Evolutionary conservation across 768 basidiomycete species (phyloP), one percentile per base, ranked within the genome.

Genomic region (Lentinula raphanica): DNA sequence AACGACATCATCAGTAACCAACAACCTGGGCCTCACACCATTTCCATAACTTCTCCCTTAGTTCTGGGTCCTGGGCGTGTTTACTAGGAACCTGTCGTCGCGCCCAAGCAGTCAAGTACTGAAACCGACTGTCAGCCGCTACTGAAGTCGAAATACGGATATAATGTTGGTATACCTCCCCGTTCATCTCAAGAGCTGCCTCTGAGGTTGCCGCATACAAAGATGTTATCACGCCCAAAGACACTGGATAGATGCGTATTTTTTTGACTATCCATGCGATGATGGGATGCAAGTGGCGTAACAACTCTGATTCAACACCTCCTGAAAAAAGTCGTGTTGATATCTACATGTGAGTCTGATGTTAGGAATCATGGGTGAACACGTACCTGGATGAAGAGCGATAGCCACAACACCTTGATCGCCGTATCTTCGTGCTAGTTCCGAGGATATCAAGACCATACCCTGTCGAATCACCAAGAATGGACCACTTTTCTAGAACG

Each of bases 301-400:
- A 53, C 5, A 73, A 61, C 32, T 71, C 65, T 0, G 68, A 64
- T 12, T 63, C 59, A 50, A 73, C 68, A 42, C 65, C 56, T 28
- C 62, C 60, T 64, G 54, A 2, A 40, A 56, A 42, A 54, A 45
- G 8, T 23, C 12, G 31, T 32, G 56, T 3, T 17, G 39, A 25
- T 8, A 44, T 6, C 32, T 28, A 32, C 9, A 44, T 29, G 6
- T 25, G 42, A 35, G 9, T 35, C 2, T 35, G 9, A 7, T 8
- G 5, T 8, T 35, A 35, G 32, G 13, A 8, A 35, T 35, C 13
- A 7, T 5, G 32, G 13, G 32, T 8, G n/a, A 8, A 35, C 32
- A 57, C 59, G 38, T 36, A 66, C 71, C 70, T 8, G 71, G 71
- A 59, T 71, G 64, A n/a, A 73, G 36, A 19, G 71, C 64, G 17